These are phyloP conservation scores for Zygosaccharomyces pseudobailii DNA, from an alignment of 1,139 yeast species.

Conservation along the genomic window DNA sequence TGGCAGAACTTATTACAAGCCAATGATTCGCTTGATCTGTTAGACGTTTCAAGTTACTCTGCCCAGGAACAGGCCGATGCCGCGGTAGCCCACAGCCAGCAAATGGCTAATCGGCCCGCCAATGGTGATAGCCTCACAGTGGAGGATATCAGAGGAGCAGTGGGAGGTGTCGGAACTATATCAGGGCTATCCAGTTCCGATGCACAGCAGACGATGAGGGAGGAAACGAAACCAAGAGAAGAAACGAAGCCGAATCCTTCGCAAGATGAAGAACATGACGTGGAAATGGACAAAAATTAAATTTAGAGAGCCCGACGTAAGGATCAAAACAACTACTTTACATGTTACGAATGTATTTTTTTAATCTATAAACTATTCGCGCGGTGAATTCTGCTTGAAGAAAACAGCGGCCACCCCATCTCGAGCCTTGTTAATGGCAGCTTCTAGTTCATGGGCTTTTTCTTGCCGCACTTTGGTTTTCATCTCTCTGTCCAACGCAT, in stretches of 20 bases:
- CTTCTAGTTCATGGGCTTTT: slow-evolving; percentile 43
- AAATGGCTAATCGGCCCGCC: slow-evolving; percentile 5
- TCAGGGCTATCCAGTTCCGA: slow-evolving; percentile 43
- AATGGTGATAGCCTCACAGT: slow-evolving; percentile 41
- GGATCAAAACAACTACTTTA: background rate
- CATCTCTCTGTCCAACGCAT: slow-evolving; percentile 34
- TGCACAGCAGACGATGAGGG: slow-evolving; percentile 5
- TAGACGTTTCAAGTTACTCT: slow-evolving; percentile 17
- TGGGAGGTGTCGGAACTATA: slow-evolving; percentile 48
- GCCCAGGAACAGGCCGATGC: slow-evolving; percentile 4
- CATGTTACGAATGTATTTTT: background rate
- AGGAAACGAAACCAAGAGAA: slow-evolving; percentile 7
- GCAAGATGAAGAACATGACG: slow-evolving; percentile 27
- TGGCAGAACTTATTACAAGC: slow-evolving; percentile 6
- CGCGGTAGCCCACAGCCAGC: slow-evolving; percentile 5
- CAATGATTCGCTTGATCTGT: slow-evolving; percentile 9
- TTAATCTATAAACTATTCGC: background rate
- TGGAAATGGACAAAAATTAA: slow-evolving; percentile 21
- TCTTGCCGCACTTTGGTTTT: slow-evolving; percentile 40
- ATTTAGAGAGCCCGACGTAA: background rate
- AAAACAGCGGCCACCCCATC: slow-evolving; percentile 52
- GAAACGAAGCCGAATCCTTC: slow-evolving; percentile 11
- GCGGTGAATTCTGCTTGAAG: slow-evolving; percentile 35
- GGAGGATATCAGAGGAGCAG: slow-evolving; percentile 62
- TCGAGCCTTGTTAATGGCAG: slow-evolving; percentile 47